Percentiles rank a stretch among this genome's conserved stretches.
Evolutionary conservation across 495 filamentous ascomycete genomes (phyloP).

Genomic region (Hypomontagnella monticulosa): DNA sequence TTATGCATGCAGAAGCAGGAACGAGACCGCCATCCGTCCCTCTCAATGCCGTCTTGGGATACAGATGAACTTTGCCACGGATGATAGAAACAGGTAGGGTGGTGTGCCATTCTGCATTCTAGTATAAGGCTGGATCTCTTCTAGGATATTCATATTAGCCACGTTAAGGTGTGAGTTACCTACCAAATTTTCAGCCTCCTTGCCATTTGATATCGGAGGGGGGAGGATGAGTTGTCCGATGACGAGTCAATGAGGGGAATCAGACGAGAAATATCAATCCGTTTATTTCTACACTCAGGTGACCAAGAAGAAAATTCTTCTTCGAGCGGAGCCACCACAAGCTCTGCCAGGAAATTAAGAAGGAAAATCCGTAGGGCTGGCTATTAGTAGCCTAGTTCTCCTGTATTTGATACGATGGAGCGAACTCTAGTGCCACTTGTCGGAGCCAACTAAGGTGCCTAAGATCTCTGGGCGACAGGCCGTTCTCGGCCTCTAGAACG

Average conservation of each 20-base stretch:
- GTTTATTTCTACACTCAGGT: constrained; percentile 23
- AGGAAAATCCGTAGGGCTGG: constrained; percentile 26
- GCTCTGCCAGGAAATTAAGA: not conserved
- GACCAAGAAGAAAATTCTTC: constrained; percentile 30
- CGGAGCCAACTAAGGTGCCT: not conserved
- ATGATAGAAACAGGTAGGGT: too few relatives aligned
- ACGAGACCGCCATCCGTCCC: constrained; percentile 8
- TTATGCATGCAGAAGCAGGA: constrained; percentile 16
- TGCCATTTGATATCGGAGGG: constrained; percentile 6
- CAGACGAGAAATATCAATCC: not conserved
- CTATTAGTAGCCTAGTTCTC: constrained; percentile 6
- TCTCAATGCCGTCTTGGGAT: not conserved
- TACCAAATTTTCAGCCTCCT: not conserved
- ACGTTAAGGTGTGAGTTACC: too few relatives aligned
- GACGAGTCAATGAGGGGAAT: constrained; percentile 15
- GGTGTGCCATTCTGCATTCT: too few relatives aligned
- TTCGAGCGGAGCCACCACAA: constrained; percentile 21
- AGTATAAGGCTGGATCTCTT: too few relatives aligned
- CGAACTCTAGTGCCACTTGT: constrained; percentile 5
- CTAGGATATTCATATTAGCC: too few relatives aligned
- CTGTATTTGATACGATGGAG: constrained; percentile 6
- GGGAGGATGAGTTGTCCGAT: not conserved
- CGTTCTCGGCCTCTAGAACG: constrained; percentile 30
- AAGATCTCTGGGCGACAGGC: constrained; percentile 6
- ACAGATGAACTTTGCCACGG: not conserved